A percentile compares a stretch with the other conserved stretches of the same genome.
Conservation (phyloP, 345 rosid genomes). For the Aethionema arabicum region DNA sequence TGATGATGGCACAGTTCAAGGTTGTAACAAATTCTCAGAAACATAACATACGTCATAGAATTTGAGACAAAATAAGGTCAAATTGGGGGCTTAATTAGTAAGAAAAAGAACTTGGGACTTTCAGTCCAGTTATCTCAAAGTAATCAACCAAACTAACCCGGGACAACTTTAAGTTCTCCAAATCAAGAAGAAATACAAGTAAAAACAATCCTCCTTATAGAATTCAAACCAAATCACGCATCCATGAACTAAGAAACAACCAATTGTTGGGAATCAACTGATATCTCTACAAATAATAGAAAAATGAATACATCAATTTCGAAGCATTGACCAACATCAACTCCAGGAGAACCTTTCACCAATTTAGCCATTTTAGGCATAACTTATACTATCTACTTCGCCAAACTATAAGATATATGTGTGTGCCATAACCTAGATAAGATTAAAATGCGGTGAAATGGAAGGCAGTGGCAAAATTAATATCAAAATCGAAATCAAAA, state of each 20-base stretch:
- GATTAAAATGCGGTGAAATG: background rate
- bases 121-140: background rate
- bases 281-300: background rate
- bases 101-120: background rate
- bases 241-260: background rate
- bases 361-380: background rate
- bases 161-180: background rate
- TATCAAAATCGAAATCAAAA: background rate
- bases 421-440: background rate
- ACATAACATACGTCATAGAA: constrained; percentile 8
- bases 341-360: background rate
- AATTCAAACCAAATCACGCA: constrained; percentile 3
- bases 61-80: background rate
- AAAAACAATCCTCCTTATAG: background rate
- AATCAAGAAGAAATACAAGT: background rate
- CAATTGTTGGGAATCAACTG: background rate
- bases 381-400: background rate
- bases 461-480: constrained; percentile 4
- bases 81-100: background rate
- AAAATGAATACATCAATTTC: background rate
- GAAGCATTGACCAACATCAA: constrained; percentile 17
- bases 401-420: background rate
- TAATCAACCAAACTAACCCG: background rate
- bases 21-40: background rate
- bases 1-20: background rate